phyloP scores from a whole-genome alignment of 2,329 filamentous ascomycete genomes.

The Alternaria tenuissima region DNA sequence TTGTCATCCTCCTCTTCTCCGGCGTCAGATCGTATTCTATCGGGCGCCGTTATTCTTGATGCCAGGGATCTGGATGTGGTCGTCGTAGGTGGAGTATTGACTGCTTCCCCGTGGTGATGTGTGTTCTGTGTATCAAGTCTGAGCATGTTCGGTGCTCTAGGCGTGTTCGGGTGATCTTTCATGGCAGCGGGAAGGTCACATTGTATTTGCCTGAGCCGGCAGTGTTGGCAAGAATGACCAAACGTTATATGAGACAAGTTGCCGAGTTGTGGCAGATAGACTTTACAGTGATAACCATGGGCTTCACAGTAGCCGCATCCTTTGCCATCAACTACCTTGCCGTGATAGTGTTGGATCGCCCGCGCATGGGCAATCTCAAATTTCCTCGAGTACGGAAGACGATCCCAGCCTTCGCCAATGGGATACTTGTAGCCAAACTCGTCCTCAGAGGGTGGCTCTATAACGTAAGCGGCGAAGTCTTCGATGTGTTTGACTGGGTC shows the following conservation, averaged over 20 bases:
- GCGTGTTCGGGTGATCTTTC: not conserved
- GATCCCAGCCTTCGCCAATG: constrained; percentile 5
- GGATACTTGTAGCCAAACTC: constrained; percentile 8
- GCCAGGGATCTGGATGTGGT: not conserved
- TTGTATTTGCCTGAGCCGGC: constrained; percentile 1
- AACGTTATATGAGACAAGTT: constrained; percentile 4
- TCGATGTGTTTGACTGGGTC: constrained; percentile 7
- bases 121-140: not conserved
- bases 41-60: not conserved
- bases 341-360: constrained; percentile 15
- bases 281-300: constrained; percentile 13
- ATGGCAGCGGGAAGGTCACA: constrained; percentile 5
- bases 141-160: not conserved
- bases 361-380: constrained; percentile 19
- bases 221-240: constrained; percentile 17
- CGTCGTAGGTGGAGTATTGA: not conserved
- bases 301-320: constrained; percentile 11
- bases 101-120: not conserved
- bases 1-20: not conserved
- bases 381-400: not conserved
- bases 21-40: not conserved
- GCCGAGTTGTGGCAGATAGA: constrained; percentile 8
- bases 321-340: constrained; percentile 3
- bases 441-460: constrained; percentile 5
- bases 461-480: constrained; percentile 13